phyloP scores from a whole-genome alignment of 1,284 basidiomycete species.

The Singerocomus inundabilis region DNA sequence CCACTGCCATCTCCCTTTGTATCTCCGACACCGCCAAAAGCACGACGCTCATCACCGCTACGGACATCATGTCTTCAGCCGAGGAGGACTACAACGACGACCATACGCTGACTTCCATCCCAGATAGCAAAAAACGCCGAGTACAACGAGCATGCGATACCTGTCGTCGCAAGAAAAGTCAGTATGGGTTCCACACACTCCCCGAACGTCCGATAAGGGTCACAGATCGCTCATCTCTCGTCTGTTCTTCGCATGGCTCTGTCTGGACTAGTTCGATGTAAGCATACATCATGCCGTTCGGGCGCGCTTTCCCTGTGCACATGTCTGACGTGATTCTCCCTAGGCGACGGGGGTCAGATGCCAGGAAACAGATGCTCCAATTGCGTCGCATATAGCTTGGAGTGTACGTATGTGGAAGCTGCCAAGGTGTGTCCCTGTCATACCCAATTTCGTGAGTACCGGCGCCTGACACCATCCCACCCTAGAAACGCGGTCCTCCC shows the following conservation, averaged over 20 bases:
- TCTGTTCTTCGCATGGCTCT: background rate
- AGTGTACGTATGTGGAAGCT: conserved; percentile 77
- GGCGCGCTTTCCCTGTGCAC: background rate
- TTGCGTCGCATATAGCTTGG: conserved; percentile 68
- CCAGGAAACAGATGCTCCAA: conserved; percentile 73
- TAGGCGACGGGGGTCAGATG: conserved; percentile 65
- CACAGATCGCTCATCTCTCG: conserved; percentile 7
- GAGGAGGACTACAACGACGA: conserved; percentile 47
- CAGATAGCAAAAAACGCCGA: conserved; percentile 57
- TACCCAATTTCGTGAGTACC: background rate
- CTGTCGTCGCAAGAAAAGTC: conserved; percentile 75
- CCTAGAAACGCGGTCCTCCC: conserved; percentile 79
- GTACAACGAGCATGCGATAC: conserved; percentile 75
- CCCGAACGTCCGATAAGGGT: background rate
- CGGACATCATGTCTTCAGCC: conserved; percentile 42
- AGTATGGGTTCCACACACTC: conserved; percentile 7
- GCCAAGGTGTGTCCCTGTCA: conserved; percentile 52
- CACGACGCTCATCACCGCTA: background rate
- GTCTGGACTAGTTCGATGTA: conserved; percentile 50
- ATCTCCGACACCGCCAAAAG: too few relatives aligned
- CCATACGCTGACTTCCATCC: conserved; percentile 3
- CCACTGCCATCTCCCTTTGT: too few relatives aligned
- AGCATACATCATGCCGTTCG: conserved; percentile 24
- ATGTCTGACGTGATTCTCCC: background rate
- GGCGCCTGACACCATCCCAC: background rate